Conservation (phyloP, 2,329 filamentous ascomycete genomes). For the Aspergillus ochraceoroseus region DNA sequence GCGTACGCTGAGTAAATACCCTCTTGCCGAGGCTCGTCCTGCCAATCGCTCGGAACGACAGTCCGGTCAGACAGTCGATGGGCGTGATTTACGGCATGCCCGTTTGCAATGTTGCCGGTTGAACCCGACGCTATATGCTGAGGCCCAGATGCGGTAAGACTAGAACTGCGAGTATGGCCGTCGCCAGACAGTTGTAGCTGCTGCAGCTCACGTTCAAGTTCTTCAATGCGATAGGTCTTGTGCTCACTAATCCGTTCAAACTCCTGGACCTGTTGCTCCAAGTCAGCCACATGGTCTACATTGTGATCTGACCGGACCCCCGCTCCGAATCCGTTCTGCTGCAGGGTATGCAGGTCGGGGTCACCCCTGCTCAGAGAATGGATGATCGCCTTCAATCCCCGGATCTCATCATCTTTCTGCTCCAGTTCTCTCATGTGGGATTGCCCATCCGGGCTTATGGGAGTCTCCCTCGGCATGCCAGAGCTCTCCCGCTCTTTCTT, state of each 20-base stretch:
- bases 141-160: constrained; percentile 32
- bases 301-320: constrained; percentile 42
- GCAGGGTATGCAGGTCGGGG: constrained; percentile 26
- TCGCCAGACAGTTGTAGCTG: constrained; percentile 30
- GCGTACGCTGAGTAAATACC: constrained; percentile 25
- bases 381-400: constrained; percentile 94
- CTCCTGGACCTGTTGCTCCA: constrained; percentile 76
- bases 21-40: constrained; percentile 30
- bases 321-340: constrained; percentile 27
- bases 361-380: constrained; percentile 77
- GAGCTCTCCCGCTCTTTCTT: constrained; percentile 82
- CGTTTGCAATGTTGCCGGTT: constrained; percentile 25
- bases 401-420: constrained; percentile 94
- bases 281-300: constrained; percentile 54
- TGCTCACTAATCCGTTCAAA: constrained; percentile 67
- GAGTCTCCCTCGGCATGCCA: constrained; percentile 54
- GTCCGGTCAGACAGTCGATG: constrained; percentile 43
- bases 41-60: constrained; percentile 42
- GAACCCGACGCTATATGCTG: constrained; percentile 33
- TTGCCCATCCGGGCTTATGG: constrained; percentile 43
- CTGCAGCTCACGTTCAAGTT: constrained; percentile 75
- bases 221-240: constrained; percentile 71
- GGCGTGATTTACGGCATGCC: constrained; percentile 29
- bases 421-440: constrained; percentile 68
- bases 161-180: constrained; percentile 34